Evolutionary conservation across 257 asterid genomes (phyloP), one percentile per base, ranked within the genome.

Genomic region (Mitragyna speciosa): DNA sequence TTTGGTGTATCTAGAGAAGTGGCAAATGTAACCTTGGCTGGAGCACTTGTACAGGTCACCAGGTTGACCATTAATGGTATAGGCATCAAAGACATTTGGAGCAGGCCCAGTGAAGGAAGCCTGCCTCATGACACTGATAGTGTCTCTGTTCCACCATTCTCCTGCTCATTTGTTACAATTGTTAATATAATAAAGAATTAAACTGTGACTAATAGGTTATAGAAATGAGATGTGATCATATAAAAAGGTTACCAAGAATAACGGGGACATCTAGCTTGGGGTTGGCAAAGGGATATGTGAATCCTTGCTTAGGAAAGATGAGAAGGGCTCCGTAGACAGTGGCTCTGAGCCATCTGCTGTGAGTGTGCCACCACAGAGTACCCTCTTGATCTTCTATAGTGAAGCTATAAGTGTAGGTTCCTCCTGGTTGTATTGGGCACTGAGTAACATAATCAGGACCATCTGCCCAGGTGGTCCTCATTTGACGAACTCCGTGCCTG

Each of bases 261-360:
- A 92, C 69, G 4, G 96, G 97, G 58, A 91, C 83, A 83, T 92
- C 93, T 64, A 81, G 86, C 58, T 80, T 85, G 3, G 97, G 97
- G 78, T 84, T 82, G 1, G 80, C 64, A 26, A 92, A 90, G 0
- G 94, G 97, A 31, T 85, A 90, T 1, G 89, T 58, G 1, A 76
- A 89, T 74, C 87, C 82, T 51, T 77, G 48, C 77, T 84, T 87
- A 0, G 96, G 96, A 15, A 85, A 89, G 36, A 92, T 91, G 67
- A 91, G 81, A 2, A 92, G 51, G 47, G 93, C 93, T 15, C 97
- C 97, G 31, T 92, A 86, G 58, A 84, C 84, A 15, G 84, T 80
- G 31, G 84, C 86, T 58, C 86, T 80, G 26, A 83, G 84, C 86
- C 86, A 83, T 64, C 67, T 63, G 72, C 86, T 83, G 78, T 83